These are phyloP conservation scores for Hibiscus tridactylites DNA, from an alignment of 345 rosid species.

Conservation along the genomic window DNA sequence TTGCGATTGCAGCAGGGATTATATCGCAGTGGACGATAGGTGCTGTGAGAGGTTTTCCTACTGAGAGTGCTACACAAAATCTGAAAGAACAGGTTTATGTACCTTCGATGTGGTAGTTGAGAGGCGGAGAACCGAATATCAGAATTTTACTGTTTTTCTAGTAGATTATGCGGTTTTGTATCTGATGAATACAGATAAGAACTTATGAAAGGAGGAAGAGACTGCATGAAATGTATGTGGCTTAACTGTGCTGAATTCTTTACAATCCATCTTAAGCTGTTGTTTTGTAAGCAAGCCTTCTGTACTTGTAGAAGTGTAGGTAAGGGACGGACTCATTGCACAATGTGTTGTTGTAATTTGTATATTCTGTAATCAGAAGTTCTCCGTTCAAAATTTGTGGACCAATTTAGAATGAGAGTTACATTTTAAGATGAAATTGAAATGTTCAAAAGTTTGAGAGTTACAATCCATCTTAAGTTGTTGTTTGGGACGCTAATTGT, in stretches of 20 bases:
- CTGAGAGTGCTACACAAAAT: slow-evolving; percentile 85
- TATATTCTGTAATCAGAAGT: neutral
- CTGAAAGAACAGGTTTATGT: slow-evolving; percentile 88
- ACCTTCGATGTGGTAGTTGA: slow-evolving; percentile 87
- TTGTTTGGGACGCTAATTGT: too few relatives aligned
- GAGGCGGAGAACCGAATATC: neutral
- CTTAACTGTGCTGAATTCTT: neutral
- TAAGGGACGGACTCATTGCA: neutral
- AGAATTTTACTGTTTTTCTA: neutral
- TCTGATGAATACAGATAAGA: neutral
- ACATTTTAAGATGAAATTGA: too few relatives aligned
- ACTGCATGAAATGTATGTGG: neutral
- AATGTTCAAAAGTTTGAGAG: too few relatives aligned
- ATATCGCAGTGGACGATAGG: slow-evolving; percentile 98
- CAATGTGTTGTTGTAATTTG: neutral
- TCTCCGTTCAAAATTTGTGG: neutral
- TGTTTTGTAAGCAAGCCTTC: neutral
- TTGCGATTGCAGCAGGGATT: slow-evolving; percentile 77
- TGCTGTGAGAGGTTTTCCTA: slow-evolving; percentile 80
- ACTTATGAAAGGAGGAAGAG: neutral
- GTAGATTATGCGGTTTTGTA: neutral
- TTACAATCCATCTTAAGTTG: too few relatives aligned
- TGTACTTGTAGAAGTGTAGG: neutral
- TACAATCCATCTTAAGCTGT: neutral
- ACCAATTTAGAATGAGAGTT: too few relatives aligned